These are phyloP conservation scores for Heracleum sosnowskyi DNA, from an alignment of 129 eudicot genomes.

Conservation along the genomic window DNA sequence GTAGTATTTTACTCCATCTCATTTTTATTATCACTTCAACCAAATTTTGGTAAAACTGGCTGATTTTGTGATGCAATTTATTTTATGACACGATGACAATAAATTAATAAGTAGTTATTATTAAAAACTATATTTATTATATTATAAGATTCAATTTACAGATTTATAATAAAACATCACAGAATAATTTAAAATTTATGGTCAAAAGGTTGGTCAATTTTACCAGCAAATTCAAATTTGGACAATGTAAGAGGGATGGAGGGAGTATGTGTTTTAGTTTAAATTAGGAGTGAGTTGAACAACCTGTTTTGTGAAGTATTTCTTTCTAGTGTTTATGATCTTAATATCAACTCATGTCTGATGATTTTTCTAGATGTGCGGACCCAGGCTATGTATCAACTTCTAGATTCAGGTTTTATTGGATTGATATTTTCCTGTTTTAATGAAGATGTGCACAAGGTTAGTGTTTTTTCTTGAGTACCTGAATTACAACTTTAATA, in stretches of 20 bases:
- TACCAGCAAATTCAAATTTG: too few species aligned
- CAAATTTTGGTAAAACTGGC: too few species aligned
- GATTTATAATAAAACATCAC: too few species aligned
- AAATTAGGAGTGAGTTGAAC: not conserved
- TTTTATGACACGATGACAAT: too few species aligned
- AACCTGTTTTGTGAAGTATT: not conserved
- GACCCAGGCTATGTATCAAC: slow-evolving; percentile 99
- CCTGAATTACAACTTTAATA: not conserved
- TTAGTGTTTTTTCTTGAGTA: slow-evolving; percentile 18
- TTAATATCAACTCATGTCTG: not conserved
- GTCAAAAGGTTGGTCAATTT: too few species aligned
- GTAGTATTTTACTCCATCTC: not conserved
- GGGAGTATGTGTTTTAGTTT: not conserved
- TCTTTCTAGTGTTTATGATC: not conserved
- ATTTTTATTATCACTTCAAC: too few species aligned
- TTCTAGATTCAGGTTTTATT: slow-evolving; percentile 92
- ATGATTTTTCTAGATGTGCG: slow-evolving; percentile 72
- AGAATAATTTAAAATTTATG: too few species aligned
- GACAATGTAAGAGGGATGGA: too few species aligned
- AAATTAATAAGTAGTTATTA: too few species aligned
- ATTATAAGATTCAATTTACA: too few species aligned
- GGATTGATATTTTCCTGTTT: slow-evolving; percentile 98
- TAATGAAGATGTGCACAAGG: slow-evolving; percentile 94
- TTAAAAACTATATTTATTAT: too few species aligned
- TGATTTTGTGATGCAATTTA: too few species aligned